A percentile compares a stretch with the other conserved stretches of the same genome.
These are phyloP conservation scores for Cucurbita ficifolia DNA, from an alignment of 306 rosid genomes.

Conservation along the genomic window DNA sequence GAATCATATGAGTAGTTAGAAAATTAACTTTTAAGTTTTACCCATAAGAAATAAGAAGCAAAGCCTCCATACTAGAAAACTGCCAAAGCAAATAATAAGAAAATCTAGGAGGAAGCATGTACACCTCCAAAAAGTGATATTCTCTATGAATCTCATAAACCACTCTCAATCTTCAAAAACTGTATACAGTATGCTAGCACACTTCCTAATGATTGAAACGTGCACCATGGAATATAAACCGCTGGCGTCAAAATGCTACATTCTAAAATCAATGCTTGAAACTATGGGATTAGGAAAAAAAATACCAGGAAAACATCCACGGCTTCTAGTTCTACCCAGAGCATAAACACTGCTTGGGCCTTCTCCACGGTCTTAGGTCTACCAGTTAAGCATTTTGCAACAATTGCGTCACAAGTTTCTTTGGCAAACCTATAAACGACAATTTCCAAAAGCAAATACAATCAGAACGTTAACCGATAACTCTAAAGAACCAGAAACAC, in stretches of 20 bases:
- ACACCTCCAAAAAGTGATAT: background rate
- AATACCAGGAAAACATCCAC: constrained; percentile 82
- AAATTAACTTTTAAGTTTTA: background rate
- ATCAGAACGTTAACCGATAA: background rate
- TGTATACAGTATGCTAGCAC: background rate
- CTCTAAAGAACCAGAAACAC: background rate
- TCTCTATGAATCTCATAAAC: background rate
- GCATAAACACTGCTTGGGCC: constrained; percentile 86
- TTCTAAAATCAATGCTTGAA: background rate
- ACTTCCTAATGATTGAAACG: background rate
- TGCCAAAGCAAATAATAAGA: background rate
- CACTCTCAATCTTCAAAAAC: background rate
- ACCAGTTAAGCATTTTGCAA: constrained; percentile 90
- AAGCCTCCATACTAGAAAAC: background rate
- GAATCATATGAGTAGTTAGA: background rate
- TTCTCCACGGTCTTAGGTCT: constrained; percentile 98
- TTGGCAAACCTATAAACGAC: constrained; percentile 47
- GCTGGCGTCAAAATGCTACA: background rate
- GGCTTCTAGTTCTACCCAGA: constrained; percentile 96
- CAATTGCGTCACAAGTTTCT: constrained; percentile 83
- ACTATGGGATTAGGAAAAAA: constrained; percentile 2
- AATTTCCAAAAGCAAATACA: constrained; percentile 8
- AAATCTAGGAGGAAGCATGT: background rate
- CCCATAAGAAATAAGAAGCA: background rate
- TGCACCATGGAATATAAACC: background rate